A percentile compares a stretch with the other conserved stretches of the same genome.
These are phyloP conservation scores for Wickerhamiella sergipiensis DNA, from an alignment of 805 yeast genomes.

Conservation along the genomic window DNA sequence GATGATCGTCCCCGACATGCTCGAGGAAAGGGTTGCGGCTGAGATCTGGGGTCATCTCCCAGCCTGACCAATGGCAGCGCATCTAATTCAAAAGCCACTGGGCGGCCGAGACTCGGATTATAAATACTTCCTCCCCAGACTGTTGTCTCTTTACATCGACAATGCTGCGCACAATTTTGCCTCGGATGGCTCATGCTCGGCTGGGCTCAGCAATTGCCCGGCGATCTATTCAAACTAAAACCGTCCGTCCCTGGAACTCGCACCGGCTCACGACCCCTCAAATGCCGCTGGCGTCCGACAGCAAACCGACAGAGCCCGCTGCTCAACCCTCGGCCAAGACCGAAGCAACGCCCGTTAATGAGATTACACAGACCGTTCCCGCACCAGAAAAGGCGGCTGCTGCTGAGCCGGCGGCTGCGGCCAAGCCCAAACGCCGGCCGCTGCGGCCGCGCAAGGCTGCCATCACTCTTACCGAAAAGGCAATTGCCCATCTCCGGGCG, in stretches of 20 bases:
- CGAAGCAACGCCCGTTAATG: background rate
- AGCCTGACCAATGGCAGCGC: background rate
- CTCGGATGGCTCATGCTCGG: background rate
- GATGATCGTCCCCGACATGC: too few species aligned
- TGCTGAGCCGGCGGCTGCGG: conserved; percentile 12
- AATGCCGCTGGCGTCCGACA: background rate
- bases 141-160: background rate
- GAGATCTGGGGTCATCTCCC: background rate
- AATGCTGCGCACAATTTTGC: background rate
- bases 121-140: background rate
- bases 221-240: conserved; percentile 12
- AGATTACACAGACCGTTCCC: background rate
- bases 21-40: background rate
- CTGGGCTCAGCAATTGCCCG: background rate
- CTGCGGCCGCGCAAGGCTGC: conserved; percentile 83
- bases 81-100: background rate
- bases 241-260: conserved; percentile 18
- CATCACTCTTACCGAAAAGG: conserved; percentile 64
- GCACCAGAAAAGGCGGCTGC: conserved; percentile 5
- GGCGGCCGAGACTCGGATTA: background rate
- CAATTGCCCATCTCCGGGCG: conserved; percentile 54
- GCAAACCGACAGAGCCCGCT: background rate
- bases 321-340: background rate
- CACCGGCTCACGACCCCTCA: conserved; percentile 12
- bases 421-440: conserved; percentile 34